These are phyloP conservation scores for Phytophthora sansomeana DNA, from an alignment of 352 stramenopile species.

Conservation along the genomic window DNA sequence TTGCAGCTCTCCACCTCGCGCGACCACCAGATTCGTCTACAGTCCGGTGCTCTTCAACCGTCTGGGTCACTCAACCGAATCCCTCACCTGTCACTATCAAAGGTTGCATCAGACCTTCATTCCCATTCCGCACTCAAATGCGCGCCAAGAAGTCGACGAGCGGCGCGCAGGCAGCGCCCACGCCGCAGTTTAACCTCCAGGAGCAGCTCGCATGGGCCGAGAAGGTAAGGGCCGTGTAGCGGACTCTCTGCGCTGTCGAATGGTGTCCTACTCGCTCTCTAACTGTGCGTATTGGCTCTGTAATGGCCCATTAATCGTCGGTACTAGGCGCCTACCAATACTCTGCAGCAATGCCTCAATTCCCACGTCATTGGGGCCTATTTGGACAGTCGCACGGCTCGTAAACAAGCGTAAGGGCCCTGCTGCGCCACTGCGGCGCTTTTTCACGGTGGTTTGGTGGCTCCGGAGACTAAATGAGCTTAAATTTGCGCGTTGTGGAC, in stretches of 20 bases:
- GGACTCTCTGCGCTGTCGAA: conserved; percentile 6
- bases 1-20: too few species aligned
- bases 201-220: conserved; percentile 75
- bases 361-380: conserved; percentile 81
- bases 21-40: conserved; percentile 1
- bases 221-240: conserved; percentile 38
- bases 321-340: conserved; percentile 45
- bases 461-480: not conserved
- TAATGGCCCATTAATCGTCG: not conserved
- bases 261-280: conserved; percentile 2
- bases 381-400: conserved; percentile 58
- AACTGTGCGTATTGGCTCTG: not conserved
- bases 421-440: not conserved
- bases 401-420: conserved; percentile 51
- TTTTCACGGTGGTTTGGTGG: not conserved
- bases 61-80: not conserved
- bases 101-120: conserved; percentile 34
- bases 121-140: conserved; percentile 43
- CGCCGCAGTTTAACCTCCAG: conserved; percentile 56
- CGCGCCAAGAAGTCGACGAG: conserved; percentile 9
- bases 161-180: conserved; percentile 1
- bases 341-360: conserved; percentile 80
- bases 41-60: not conserved
- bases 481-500: conserved; percentile 7
- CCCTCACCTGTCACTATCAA: not conserved